Evolutionary conservation across 495 filamentous ascomycete genomes (phyloP).

Genomic region (Xylaria flabelliformis): DNA sequence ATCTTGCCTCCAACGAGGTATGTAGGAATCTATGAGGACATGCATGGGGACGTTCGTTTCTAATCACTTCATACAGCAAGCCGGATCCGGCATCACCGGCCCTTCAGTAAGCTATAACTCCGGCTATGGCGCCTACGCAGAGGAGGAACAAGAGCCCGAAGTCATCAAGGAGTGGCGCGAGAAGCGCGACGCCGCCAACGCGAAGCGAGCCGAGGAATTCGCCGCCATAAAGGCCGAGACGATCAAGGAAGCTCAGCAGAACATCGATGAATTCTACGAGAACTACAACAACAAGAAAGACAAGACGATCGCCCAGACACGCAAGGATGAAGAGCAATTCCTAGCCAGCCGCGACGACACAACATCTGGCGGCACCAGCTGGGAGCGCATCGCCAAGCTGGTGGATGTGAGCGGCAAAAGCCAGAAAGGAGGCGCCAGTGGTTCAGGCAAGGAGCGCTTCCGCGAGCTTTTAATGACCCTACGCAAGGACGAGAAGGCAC

Average conservation of each 20-base stretch:
- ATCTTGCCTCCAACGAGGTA: conserved; percentile 84
- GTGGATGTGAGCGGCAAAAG: conserved; percentile 97
- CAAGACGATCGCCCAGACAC: conserved; percentile 82
- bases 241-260: conserved; percentile 80
- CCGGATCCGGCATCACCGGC: conserved; percentile 88
- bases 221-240: conserved; percentile 79
- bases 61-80: conserved; percentile 57
- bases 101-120: conserved; percentile 73
- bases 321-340: conserved; percentile 93
- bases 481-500: conserved; percentile 92
- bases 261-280: conserved; percentile 99
- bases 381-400: conserved; percentile 96
- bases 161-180: conserved; percentile 92
- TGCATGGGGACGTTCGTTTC: not conserved
- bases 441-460: conserved; percentile 93
- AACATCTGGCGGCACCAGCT: conserved; percentile 90
- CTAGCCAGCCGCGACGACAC: conserved; percentile 88
- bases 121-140: conserved; percentile 58
- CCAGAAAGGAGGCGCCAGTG: conserved; percentile 77
- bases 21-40: conserved; percentile 32
- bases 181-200: conserved; percentile 76
- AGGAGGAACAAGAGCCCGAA: conserved; percentile 82
- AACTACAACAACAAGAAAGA: conserved; percentile 98
- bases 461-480: conserved; percentile 87
- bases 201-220: conserved; percentile 79